phyloP scores from a whole-genome alignment of 192 early-diverging fungal genomes.

The Podila horticola region DNA sequence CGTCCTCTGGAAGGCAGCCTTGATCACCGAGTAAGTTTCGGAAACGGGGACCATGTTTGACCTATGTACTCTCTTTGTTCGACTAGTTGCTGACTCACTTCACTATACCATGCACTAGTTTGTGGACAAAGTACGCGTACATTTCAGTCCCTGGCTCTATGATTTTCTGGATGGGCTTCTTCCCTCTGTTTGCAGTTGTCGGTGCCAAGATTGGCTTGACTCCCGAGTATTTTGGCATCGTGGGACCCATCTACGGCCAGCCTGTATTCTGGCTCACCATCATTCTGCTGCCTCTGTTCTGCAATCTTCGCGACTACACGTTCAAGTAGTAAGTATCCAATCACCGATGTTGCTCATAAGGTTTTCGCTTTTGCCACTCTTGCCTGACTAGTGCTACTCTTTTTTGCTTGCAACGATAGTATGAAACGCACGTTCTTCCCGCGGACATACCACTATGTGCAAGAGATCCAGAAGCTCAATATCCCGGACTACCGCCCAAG shows the following conservation, averaged over 20 bases:
- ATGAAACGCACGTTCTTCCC: conserved; percentile 81
- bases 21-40: conserved; percentile 79
- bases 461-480: conserved; percentile 99
- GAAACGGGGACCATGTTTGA: neutral
- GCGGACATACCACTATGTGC: conserved; percentile 93
- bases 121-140: conserved; percentile 96
- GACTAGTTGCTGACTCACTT: neutral
- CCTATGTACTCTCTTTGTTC: neutral
- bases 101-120: conserved; percentile 52
- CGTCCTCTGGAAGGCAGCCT: conserved; percentile 90
- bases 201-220: conserved; percentile 74
- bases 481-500: conserved; percentile 98
- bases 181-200: conserved; percentile 85
- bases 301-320: conserved; percentile 87
- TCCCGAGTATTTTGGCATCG: conserved; percentile 80
- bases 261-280: conserved; percentile 89
- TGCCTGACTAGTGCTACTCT: neutral
- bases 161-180: conserved; percentile 86
- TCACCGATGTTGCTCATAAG: neutral
- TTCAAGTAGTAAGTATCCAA: conserved; percentile 91
- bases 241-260: conserved; percentile 70
- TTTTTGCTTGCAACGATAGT: conserved; percentile 50
- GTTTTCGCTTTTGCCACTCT: neutral
- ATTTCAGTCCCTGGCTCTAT: conserved; percentile 92
- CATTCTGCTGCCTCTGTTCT: conserved; percentile 85